Evolutionary conservation across 176 grass and related monocot species (phyloP).

Genomic region (Aegilops bicornis): DNA sequence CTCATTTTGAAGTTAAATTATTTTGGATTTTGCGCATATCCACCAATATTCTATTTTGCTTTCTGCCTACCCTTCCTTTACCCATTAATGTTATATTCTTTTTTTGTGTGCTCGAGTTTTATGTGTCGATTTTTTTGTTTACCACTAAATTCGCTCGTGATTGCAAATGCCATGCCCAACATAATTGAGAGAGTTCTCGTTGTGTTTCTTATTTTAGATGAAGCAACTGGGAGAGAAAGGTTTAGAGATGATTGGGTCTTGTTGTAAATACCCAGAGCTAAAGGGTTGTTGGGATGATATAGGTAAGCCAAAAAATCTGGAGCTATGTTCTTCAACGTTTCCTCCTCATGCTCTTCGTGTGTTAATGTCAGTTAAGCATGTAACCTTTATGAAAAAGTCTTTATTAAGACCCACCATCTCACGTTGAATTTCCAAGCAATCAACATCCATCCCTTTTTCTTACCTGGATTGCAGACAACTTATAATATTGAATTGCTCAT

Average conservation of each 20-base stretch:
- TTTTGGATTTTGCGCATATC: neutral
- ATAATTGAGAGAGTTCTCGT: conserved; percentile 8
- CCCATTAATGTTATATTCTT: neutral
- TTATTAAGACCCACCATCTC: neutral
- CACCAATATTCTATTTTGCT: neutral
- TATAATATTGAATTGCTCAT: conserved; percentile 5
- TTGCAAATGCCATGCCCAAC: neutral
- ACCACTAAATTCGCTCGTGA: neutral
- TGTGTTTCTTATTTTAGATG: conserved; percentile 43
- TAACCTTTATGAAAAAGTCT: neutral
- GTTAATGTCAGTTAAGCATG: conserved; percentile 21
- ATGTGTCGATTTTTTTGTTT: neutral
- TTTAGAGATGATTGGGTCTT: conserved; percentile 48
- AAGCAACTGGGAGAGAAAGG: conserved; percentile 78
- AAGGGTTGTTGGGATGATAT: conserved; percentile 68
- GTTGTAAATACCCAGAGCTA: conserved; percentile 23
- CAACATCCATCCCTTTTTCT: neutral
- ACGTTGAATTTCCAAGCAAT: neutral
- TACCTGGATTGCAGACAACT: neutral
- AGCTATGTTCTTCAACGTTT: conserved; percentile 18
- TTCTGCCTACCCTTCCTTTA: neutral
- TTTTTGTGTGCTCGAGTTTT: conserved; percentile 8
- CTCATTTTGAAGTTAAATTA: conserved; percentile 21
- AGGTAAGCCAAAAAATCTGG: conserved; percentile 44
- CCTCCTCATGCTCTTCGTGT: conserved; percentile 7